Evolutionary conservation across 2,329 filamentous ascomycete species (phyloP).

Genomic region (Fusarium sp.): DNA sequence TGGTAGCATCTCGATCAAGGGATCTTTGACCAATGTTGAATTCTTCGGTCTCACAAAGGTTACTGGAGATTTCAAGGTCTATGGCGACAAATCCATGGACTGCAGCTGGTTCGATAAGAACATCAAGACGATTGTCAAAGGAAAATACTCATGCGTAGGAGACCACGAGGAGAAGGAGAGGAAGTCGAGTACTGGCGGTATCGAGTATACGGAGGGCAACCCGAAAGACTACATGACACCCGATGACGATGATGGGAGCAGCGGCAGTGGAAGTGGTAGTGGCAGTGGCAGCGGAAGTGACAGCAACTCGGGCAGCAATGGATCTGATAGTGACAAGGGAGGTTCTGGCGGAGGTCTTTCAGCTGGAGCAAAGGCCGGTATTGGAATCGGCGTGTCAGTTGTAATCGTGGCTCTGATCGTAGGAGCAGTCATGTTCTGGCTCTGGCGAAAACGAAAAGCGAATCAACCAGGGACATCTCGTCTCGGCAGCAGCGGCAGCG

Average conservation of each 20-base stretch:
- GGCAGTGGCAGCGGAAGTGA: slow-evolving; percentile 8
- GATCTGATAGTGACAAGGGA: slow-evolving; percentile 6
- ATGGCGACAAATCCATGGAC: slow-evolving; percentile 44
- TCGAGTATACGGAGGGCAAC: slow-evolving; percentile 44
- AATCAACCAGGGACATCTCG: slow-evolving; percentile 10
- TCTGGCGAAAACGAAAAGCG: slow-evolving; percentile 36
- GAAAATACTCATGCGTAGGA: slow-evolving; percentile 43
- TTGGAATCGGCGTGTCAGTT: slow-evolving; percentile 37
- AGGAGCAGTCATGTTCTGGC: slow-evolving; percentile 28
- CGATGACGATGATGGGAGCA: slow-evolving; percentile 10
- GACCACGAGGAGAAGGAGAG: slow-evolving; percentile 43
- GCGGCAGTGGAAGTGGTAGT: slow-evolving; percentile 3
- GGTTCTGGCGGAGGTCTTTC: slow-evolving; percentile 36
- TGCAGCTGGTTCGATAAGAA: slow-evolving; percentile 48
- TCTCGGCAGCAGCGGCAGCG: slow-evolving; percentile 37
- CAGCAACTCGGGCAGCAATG: slow-evolving; percentile 7
- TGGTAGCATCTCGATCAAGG: slow-evolving; percentile 42
- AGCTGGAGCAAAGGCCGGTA: slow-evolving; percentile 40
- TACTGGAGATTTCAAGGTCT: slow-evolving; percentile 44
- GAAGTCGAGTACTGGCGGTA: slow-evolving; percentile 44
- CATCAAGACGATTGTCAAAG: slow-evolving; percentile 42
- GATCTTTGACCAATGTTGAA: slow-evolving; percentile 43
- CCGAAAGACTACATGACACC: slow-evolving; percentile 43
- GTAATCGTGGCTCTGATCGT: slow-evolving; percentile 18
- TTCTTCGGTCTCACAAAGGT: slow-evolving; percentile 45